phyloP scores from a whole-genome alignment of 768 basidiomycete genomes.

The Kwoniella europaea region DNA sequence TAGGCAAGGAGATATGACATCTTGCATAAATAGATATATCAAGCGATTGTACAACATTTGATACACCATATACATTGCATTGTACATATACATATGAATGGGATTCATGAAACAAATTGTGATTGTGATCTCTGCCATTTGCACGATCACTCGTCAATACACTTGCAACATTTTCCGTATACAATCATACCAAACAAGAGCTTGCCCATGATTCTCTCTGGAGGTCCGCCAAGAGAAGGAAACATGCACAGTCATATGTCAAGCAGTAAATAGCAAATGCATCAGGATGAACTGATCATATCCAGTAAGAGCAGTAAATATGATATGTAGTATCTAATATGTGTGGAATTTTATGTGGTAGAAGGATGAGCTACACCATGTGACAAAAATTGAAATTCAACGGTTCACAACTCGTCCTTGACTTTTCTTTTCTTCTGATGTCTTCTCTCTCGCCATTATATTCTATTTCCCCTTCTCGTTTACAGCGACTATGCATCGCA shows the following conservation, averaged over 20 bases:
- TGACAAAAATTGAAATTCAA: neutral
- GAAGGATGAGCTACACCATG: slow-evolving; percentile 12
- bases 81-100: no score
- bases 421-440: neutral
- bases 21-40: no score
- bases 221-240: no score
- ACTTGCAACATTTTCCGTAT: no score
- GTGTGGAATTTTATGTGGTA: slow-evolving; percentile 2
- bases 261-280: slow-evolving; percentile 6
- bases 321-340: slow-evolving; percentile 2
- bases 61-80: no score
- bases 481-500: neutral
- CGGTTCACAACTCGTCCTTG: neutral
- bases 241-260: neutral
- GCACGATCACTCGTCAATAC: no score
- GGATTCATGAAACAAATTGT: no score
- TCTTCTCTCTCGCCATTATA: neutral
- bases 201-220: no score
- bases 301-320: neutral
- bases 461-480: neutral
- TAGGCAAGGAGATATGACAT: no score
- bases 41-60: no score
- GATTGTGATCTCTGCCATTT: no score
- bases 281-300: slow-evolving; percentile 28
- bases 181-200: no score